phyloP scores from a whole-genome alignment of 352 stramenopile genomes.

The Aphanomyces euteiches region DNA sequence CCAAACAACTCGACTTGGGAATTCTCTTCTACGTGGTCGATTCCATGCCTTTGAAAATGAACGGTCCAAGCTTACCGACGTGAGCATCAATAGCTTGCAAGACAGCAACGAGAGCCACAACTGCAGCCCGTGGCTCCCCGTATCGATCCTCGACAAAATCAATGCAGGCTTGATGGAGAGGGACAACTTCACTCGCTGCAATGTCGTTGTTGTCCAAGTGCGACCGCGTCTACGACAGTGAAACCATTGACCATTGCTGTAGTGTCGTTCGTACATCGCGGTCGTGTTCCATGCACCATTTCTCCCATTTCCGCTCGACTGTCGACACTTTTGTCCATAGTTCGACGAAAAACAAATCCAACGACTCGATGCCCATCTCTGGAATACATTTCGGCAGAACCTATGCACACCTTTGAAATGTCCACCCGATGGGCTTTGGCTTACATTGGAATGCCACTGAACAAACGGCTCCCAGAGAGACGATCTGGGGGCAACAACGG shows the following conservation, averaged over 20 bases:
- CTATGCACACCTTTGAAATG: background rate
- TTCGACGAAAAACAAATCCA: conserved; percentile 6
- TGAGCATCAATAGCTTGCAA: conserved; percentile 18
- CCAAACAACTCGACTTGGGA: conserved; percentile 23
- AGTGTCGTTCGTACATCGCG: background rate
- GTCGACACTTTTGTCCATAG: conserved; percentile 15
- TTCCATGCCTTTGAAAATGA: background rate
- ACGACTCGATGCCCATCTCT: background rate
- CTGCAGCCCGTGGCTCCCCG: conserved; percentile 19
- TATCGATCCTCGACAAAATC: conserved; percentile 16
- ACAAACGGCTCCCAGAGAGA: conserved; percentile 21
- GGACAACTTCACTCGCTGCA: conserved; percentile 1
- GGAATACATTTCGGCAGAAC: conserved; percentile 10
- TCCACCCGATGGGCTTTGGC: background rate
- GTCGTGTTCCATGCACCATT: conserved; percentile 19
- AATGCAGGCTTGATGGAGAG: conserved; percentile 1
- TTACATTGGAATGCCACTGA: conserved; percentile 7
- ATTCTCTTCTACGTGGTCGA: conserved; percentile 8
- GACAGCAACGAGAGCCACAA: background rate
- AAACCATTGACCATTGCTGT: too few relatives aligned
- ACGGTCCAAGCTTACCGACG: background rate
- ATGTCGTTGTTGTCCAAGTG: background rate
- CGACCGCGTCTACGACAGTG: background rate
- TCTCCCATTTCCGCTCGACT: conserved; percentile 22
- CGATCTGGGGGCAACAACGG: background rate